Evolutionary conservation across 768 basidiomycete genomes (phyloP).

Genomic region (Tylopilus vinaceipallidus): DNA sequence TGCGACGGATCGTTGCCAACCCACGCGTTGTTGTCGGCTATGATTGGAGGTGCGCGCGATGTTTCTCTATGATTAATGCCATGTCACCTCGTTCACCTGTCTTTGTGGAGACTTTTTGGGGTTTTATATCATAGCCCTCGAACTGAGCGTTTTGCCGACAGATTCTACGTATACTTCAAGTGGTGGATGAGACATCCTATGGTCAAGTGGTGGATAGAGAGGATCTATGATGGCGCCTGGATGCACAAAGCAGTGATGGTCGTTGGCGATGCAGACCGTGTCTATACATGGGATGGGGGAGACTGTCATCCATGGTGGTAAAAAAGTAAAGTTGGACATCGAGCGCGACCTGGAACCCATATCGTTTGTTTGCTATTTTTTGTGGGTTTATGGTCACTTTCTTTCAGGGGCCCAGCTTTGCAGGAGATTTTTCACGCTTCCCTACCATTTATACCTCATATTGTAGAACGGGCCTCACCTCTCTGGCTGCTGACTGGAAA

Average conservation of each 20-base stretch:
- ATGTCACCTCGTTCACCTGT: background rate
- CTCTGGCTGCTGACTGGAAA: too few relatives aligned
- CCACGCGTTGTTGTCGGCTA: conserved; percentile 40
- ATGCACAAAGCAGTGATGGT: conserved; percentile 37
- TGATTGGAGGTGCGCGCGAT: conserved; percentile 30
- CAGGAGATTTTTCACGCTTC: background rate
- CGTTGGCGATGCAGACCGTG: conserved; percentile 30
- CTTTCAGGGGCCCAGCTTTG: background rate
- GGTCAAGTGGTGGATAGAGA: conserved; percentile 42
- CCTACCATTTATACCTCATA: background rate
- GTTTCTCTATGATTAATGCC: background rate
- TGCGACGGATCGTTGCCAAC: conserved; percentile 38
- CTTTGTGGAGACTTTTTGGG: background rate
- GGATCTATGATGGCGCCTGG: conserved; percentile 36
- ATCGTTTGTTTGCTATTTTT: background rate
- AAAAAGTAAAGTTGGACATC: background rate
- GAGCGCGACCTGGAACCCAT: background rate
- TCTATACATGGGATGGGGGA: conserved; percentile 24
- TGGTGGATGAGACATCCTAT: conserved; percentile 38
- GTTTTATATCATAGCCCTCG: background rate
- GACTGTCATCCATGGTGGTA: conserved; percentile 23
- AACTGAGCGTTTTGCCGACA: conserved; percentile 7
- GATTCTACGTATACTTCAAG: conserved; percentile 35
- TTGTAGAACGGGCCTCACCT: too few relatives aligned
- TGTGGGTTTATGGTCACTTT: background rate